Base-by-base conservation (phyloP, 2,329 filamentous ascomycete species). In the Alternaria ethzedia region DNA sequence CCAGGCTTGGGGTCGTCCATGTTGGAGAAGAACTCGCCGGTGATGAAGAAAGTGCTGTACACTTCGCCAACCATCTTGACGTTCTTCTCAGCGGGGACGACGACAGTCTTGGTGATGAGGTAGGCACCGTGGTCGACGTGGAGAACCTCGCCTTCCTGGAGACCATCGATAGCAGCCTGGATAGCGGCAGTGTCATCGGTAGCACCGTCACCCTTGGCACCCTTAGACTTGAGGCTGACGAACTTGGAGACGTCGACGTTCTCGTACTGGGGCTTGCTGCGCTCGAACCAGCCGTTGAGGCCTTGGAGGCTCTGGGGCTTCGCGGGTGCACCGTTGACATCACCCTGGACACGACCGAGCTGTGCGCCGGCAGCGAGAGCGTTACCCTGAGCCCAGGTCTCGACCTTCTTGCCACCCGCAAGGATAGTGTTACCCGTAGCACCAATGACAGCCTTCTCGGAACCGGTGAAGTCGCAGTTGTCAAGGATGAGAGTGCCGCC, bases 1-100 rank as follows among this genome's bases (percentile, higher is more conserved):
- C 96, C 91, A n/a, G 93, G 88, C 77, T 89, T 88, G 44, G 94
- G 94, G 76, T 94, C 92, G 69, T 83, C 81, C 79, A 90, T 85
- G 78, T 97, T 89, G 66, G 85, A 82, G 84, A 97, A 98, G 67
- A 86, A 85, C 32, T 81, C 76, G 57, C 94, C 94, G 54, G 89
- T 88, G 25, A 93, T 94, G 86, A 97, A 91, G 79, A 98, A 91
- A 65, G 97, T 83, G 3, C 95, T 91, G 92, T 93, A 97, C 77
- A 96, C 89, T 82, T 97, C 94, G 73, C 95, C 95, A 8, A 92
- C 92, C 76, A 98, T 94, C 82, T 90, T 91, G 83, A 95, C 89
- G 75, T 93, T 87, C 83, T 91, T 91, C 62, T 79, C 80, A 41
- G 78, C 77, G 8, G 88, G 88, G 3, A 90, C 82, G 57, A 83